Evolutionary conservation across 2,329 filamentous ascomycete species (phyloP), one percentile per base, ranked within the genome.

Genomic region (Ophiocordyceps robertsii): DNA sequence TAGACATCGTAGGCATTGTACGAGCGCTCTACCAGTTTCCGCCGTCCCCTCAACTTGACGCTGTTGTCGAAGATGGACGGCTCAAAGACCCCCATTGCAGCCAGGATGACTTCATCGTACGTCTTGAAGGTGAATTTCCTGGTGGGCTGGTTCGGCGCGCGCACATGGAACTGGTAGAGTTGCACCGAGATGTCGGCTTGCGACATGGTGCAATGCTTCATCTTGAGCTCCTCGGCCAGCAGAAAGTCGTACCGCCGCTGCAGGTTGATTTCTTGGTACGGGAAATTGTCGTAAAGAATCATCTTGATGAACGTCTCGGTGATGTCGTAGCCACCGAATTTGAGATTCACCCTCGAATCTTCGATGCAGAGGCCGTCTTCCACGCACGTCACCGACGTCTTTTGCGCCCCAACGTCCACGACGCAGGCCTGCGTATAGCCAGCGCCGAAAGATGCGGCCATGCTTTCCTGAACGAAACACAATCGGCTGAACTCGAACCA

Each of bases 261-360:
- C 27, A 98, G 70, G 57, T 98, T 95, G 64, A 98, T 93, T 17
- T 95, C 89, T 39, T 83, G 75, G 59, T 98, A 98, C 6, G 93
- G 90, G 53, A 98, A 95, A 54, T 92, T 84, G 59, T 95, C 89
- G 62, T 84, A 88, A 3, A 98, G 76, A 83, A 96, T 88, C 90
- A 96, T 96, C 65, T 92, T 95, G 59, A 95, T 74, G 55, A 98
- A 95, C 0, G 86, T 84, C 53, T 95, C 87, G 0, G 92, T 96
- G 32, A 96, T 84, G 60, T 98, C 92, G 53, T 75, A 80, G 1
- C 92, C 92, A 40, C 92, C 92, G 54, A 83, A 94, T 60, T 98
- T 96, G 49, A 98, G 67, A 59, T 96, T 96, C 57, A 98, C 77
- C 14, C 92, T 79, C 14, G 92, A 98, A 57, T 95, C 90, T 49